phyloP scores from a whole-genome alignment of 768 basidiomycete species.

The Cystobasidium onofrii region DNA sequence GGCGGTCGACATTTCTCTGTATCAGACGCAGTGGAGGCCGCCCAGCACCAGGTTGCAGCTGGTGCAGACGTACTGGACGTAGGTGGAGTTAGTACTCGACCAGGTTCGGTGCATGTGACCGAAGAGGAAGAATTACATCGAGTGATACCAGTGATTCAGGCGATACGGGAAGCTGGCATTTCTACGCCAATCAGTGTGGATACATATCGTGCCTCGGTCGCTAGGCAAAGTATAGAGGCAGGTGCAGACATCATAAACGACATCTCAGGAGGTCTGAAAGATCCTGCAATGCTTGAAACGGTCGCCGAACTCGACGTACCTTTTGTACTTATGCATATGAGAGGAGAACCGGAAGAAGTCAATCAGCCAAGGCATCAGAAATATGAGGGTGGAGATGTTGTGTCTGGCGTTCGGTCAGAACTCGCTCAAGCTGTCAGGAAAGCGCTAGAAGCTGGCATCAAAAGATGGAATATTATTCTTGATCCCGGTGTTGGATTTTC shows the following conservation, averaged over 20 bases:
- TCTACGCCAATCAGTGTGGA: slow-evolving; percentile 66
- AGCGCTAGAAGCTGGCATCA: slow-evolving; percentile 63
- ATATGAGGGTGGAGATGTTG: slow-evolving; percentile 52
- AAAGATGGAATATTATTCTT: slow-evolving; percentile 77
- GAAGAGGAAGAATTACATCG: slow-evolving; percentile 63
- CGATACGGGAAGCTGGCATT: slow-evolving; percentile 50
- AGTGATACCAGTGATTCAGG: slow-evolving; percentile 62
- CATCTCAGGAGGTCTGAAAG: slow-evolving; percentile 62
- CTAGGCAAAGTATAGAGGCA: slow-evolving; percentile 61
- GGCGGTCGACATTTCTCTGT: slow-evolving; percentile 57
- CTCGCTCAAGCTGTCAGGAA: slow-evolving; percentile 60
- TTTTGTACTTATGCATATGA: slow-evolving; percentile 86
- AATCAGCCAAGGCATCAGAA: slow-evolving; percentile 49
- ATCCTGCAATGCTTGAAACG: slow-evolving; percentile 44
- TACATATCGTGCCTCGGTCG: slow-evolving; percentile 78
- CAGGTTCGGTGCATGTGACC: slow-evolving; percentile 61
- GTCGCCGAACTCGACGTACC: slow-evolving; percentile 57
- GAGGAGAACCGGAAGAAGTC: slow-evolving; percentile 58
- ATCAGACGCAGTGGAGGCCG: slow-evolving; percentile 49
- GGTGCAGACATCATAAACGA: slow-evolving; percentile 95
- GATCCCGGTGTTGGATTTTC: slow-evolving; percentile 96
- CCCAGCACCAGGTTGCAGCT: slow-evolving; percentile 40
- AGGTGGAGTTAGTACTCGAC: slow-evolving; percentile 88
- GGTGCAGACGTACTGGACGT: slow-evolving; percentile 79
- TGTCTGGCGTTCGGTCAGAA: slow-evolving; percentile 64